Evolutionary conservation across 148 eudicot species (phyloP), one percentile per base, ranked within the genome.

Genomic region (Fagopyrum homotropicum): DNA sequence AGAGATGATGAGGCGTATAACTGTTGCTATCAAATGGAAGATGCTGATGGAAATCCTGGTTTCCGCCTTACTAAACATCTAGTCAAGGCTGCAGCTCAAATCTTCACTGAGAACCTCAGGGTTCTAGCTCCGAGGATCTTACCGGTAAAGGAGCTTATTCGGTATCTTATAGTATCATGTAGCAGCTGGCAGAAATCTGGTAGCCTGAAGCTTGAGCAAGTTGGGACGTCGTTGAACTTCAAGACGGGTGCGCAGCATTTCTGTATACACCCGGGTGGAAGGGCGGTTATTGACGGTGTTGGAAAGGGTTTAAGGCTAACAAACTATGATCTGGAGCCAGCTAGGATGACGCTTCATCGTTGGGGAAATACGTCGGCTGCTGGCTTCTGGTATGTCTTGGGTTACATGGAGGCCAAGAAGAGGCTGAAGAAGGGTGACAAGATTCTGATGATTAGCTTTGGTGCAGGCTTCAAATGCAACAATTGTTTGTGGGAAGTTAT

Each of bases 351-450:
- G 0, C 94, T 93, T 51, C 91, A 91, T 10, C 81, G 98, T 47
- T 93, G 89, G 74, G 98, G 98, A 1, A 93, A 93, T 83, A 91
- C 98, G 2, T 91, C 94, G 0, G 94, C 98, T 0, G 84, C 91
- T 47, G 87, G 97, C 0, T 80, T 93, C 12, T 93, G 98, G 98
- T 93, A 93, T 77, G 97, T 89, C 52, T 78, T 91, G 60, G 98
- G 98, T 7, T 93, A 93, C 72, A 89, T 93, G 92, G 98, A 93
- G 82, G 97, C 98, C 3, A 93, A 93, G 75, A 89, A 81, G 85
- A 87, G 93, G 83, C 89, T 93, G 55, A 93, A 83, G 82, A 93
- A 89, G 48, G 97, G 94, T 9, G 97, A 93, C 64, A 82, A 84
- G 74, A 79, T 93, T 35, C 71, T 87, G 57, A 93, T 93, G 98